These are phyloP conservation scores for Brassica carinata DNA, from an alignment of 345 rosid genomes.

Conservation along the genomic window DNA sequence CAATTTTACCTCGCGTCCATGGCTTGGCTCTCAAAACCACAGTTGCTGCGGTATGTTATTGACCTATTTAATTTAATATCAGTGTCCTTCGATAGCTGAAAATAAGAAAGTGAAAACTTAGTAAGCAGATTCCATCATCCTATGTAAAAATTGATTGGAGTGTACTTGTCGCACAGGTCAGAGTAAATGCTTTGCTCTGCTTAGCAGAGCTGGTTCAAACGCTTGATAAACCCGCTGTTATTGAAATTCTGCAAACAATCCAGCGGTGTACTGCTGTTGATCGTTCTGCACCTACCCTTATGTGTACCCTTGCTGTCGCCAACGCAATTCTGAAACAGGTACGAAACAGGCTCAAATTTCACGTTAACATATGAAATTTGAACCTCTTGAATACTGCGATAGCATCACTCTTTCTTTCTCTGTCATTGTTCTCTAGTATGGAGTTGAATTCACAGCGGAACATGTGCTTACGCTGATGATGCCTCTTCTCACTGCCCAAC, in stretches of 20 bases:
- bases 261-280: constrained; percentile 96
- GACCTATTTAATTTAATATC: not conserved
- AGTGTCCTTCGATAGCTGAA: not conserved
- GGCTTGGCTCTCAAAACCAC: constrained; percentile 96
- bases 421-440: constrained; percentile 57
- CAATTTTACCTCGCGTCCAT: constrained; percentile 94
- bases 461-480: constrained; percentile 80
- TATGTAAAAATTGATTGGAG: not conserved
- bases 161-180: constrained; percentile 56
- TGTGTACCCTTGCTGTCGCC: constrained; percentile 96
- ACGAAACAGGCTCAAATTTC: not conserved
- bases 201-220: constrained; percentile 70
- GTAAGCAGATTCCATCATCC: not conserved
- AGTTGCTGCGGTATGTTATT: constrained; percentile 87
- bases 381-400: not conserved
- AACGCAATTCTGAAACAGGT: constrained; percentile 91
- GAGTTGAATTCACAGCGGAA: constrained; percentile 85
- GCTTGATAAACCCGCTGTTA: constrained; percentile 74
- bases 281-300: constrained; percentile 92
- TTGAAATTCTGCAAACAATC: constrained; percentile 80
- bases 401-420: constrained; percentile 18
- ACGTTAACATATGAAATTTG: not conserved
- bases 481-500: constrained; percentile 94
- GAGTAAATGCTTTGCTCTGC: constrained; percentile 93
- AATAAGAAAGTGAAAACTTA: not conserved